Evolutionary conservation across 2,329 filamentous ascomycete species (phyloP).

Genomic region (Endoconidiophora laricicola): DNA sequence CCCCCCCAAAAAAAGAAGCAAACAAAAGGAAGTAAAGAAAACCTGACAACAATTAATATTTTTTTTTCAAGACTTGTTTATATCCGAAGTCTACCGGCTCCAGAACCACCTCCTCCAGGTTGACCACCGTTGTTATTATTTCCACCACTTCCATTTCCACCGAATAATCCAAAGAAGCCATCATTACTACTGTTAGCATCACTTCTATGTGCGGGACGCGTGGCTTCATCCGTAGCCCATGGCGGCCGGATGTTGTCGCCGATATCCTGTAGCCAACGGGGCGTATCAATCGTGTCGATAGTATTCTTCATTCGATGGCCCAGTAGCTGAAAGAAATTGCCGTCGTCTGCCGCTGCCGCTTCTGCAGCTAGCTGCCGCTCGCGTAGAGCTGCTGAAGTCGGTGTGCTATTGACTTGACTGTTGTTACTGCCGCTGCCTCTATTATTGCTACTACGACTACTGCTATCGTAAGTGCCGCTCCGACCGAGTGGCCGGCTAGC

Average conservation of each 20-base stretch:
- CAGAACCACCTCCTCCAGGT: slow-evolving; percentile 2
- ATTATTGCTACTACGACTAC: no score
- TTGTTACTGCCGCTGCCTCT: no score
- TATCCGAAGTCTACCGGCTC: slow-evolving; percentile 22
- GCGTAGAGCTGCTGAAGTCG: slow-evolving; percentile 18
- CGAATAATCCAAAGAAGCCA: slow-evolving; percentile 43
- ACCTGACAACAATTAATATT: not conserved
- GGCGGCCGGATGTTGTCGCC: slow-evolving; percentile 39
- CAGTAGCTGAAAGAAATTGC: slow-evolving; percentile 70
- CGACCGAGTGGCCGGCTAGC: slow-evolving; percentile 16
- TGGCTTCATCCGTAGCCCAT: slow-evolving; percentile 53
- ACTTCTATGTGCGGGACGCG: slow-evolving; percentile 18
- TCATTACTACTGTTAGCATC: slow-evolving; percentile 15
- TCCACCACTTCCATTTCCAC: slow-evolving; percentile 19
- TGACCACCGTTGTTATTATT: no score
- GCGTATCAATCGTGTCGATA: slow-evolving; percentile 64
- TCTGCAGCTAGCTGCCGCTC: slow-evolving; percentile 15
- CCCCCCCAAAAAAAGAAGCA: not conserved
- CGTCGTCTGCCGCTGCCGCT: slow-evolving; percentile 50
- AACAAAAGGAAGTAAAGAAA: slow-evolving; percentile 1
- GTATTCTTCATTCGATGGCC: slow-evolving; percentile 83
- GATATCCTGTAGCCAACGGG: slow-evolving; percentile 65
- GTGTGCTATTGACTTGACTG: slow-evolving; percentile 19
- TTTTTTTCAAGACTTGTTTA: slow-evolving; percentile 13
- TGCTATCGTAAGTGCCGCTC: not conserved